These are phyloP conservation scores for Aspergillus indologenus DNA, from an alignment of 495 filamentous ascomycete genomes.

Conservation along the genomic window DNA sequence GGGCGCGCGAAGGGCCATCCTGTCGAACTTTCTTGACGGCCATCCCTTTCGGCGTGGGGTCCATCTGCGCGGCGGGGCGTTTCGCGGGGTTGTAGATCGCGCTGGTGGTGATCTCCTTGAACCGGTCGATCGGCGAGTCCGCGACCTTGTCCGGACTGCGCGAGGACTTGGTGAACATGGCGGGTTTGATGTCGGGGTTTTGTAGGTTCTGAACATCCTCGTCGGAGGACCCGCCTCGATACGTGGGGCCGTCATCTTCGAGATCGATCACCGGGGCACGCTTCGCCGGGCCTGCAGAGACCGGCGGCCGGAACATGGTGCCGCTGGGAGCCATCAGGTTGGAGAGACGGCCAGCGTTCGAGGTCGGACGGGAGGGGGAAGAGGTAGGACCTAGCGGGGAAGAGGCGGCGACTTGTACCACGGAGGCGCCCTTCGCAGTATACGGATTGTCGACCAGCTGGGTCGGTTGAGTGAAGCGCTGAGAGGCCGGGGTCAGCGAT, in stretches of 20 bases:
- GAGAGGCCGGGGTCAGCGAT: constrained; percentile 34
- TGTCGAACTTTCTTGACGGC: constrained; percentile 44
- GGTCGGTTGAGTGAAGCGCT: constrained; percentile 65
- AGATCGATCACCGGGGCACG: constrained; percentile 43
- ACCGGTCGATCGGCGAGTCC: constrained; percentile 40
- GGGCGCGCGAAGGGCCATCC: constrained; percentile 55
- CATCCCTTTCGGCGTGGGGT: constrained; percentile 38
- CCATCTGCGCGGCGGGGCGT: constrained; percentile 47
- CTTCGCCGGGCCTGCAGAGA: constrained; percentile 30
- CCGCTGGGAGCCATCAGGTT: constrained; percentile 74
- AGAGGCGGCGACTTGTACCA: constrained; percentile 81
- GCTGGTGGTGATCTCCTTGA: constrained; percentile 48
- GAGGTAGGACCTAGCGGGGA: constrained; percentile 59
- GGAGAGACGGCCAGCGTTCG: constrained; percentile 44
- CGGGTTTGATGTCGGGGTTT: constrained; percentile 67
- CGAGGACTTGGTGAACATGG: constrained; percentile 51
- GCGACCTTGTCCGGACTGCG: constrained; percentile 39
- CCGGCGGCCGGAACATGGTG: constrained; percentile 63
- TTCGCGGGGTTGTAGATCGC: constrained; percentile 51
- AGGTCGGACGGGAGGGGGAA: constrained; percentile 41
- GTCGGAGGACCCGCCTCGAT: constrained; percentile 55
- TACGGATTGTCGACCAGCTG: constrained; percentile 55
- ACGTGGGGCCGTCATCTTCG: constrained; percentile 57
- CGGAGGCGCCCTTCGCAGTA: constrained; percentile 35
- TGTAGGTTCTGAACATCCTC: constrained; percentile 44